These are phyloP conservation scores for Stygiomarasmius scandens DNA, from an alignment of 1,284 basidiomycete genomes.

Conservation along the genomic window DNA sequence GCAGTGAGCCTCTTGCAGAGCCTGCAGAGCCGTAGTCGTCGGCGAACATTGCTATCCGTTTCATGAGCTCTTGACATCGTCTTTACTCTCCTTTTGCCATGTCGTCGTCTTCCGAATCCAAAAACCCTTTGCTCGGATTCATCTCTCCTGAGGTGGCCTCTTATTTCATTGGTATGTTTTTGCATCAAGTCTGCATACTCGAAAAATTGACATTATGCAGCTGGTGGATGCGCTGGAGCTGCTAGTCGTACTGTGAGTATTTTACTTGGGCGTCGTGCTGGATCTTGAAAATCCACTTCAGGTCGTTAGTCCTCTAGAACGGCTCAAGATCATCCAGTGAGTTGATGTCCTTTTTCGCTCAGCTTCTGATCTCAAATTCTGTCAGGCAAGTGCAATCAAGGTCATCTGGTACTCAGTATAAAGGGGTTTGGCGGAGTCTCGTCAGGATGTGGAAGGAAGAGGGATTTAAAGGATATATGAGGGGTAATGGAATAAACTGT, in stretches of 20 bases:
- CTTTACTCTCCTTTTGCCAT: conserved; percentile 2
- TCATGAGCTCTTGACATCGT: conserved; percentile 4
- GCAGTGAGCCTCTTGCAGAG: too few species aligned
- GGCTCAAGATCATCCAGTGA: conserved; percentile 95
- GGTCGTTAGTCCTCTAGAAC: conserved; percentile 82
- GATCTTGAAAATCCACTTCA: background rate
- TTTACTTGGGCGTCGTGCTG: background rate
- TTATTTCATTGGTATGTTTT: conserved; percentile 48
- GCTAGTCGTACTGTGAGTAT: conserved; percentile 78
- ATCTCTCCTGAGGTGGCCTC: conserved; percentile 62
- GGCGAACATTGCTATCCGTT: background rate
- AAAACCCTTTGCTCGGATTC: background rate
- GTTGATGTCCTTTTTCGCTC: conserved; percentile 30
- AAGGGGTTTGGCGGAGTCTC: conserved; percentile 81
- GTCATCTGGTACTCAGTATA: conserved; percentile 68
- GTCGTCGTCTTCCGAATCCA: conserved; percentile 6
- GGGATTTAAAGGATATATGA: conserved; percentile 90
- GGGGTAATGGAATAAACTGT: conserved; percentile 92
- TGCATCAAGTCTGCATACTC: conserved; percentile 5
- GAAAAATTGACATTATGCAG: conserved; percentile 43
- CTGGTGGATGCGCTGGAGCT: conserved; percentile 82
- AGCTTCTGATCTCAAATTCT: conserved; percentile 5
- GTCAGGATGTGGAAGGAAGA: conserved; percentile 92
- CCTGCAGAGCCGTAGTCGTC: background rate
- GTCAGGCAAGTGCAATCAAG: conserved; percentile 79